Evolutionary conservation across 106 monocot species (phyloP).

Genomic region (Platanthera zijinensis): DNA sequence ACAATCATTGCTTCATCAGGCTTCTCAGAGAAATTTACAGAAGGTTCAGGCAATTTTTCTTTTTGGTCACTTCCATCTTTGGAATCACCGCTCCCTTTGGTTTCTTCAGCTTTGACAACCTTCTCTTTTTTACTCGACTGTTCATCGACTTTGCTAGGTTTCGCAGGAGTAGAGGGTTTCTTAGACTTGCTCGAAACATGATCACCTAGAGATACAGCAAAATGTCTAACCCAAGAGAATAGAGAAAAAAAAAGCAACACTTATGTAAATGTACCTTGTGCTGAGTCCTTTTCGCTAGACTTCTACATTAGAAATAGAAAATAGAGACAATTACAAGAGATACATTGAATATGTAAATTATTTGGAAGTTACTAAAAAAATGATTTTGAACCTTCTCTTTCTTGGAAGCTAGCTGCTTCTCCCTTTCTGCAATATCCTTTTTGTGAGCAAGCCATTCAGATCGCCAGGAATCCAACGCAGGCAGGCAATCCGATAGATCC

Average conservation of each 20-base stretch:
- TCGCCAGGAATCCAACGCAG: slow-evolving; percentile 81
- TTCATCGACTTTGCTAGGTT: slow-evolving; percentile 19
- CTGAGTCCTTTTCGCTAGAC: slow-evolving; percentile 30
- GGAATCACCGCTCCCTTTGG: slow-evolving; percentile 10
- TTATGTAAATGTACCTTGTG: slow-evolving; percentile 27
- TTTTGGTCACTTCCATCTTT: slow-evolving; percentile 21
- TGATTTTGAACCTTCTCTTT: slow-evolving; percentile 38
- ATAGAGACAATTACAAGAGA: not conserved
- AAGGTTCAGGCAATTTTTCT: slow-evolving; percentile 14
- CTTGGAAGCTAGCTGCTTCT: slow-evolving; percentile 23
- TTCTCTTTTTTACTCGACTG: slow-evolving; percentile 21
- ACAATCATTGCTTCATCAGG: slow-evolving; percentile 7
- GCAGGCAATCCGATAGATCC: slow-evolving; percentile 72
- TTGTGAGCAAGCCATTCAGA: slow-evolving; percentile 55
- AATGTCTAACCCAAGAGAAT: not conserved
- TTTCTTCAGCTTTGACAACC: slow-evolving; percentile 11
- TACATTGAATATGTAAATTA: not conserved
- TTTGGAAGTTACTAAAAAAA: not conserved
- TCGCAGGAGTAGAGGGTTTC: slow-evolving; percentile 11
- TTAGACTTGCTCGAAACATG: slow-evolving; percentile 15
- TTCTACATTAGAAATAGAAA: slow-evolving; percentile 24
- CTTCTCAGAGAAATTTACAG: slow-evolving; percentile 20
- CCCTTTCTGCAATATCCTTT: slow-evolving; percentile 32
- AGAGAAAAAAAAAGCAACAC: not conserved
- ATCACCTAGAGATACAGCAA: slow-evolving; percentile 16